These are phyloP conservation scores for Chytriomyces sp. DNA, from an alignment of 192 early-diverging fungal genomes.

Conservation along the genomic window DNA sequence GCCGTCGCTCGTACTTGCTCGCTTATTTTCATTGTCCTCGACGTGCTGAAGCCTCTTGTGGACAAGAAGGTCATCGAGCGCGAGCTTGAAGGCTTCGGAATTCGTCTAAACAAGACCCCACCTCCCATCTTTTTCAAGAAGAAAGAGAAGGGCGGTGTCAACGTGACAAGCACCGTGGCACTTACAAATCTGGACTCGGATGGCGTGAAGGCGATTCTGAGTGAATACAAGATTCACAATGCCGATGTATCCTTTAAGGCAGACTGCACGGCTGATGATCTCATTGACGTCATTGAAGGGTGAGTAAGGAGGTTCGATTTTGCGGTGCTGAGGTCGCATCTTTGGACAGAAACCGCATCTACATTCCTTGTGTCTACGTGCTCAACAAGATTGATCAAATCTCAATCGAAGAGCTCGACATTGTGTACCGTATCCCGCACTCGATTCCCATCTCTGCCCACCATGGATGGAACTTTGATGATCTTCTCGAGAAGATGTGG, in stretches of 20 bases:
- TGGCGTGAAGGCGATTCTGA: slow-evolving; percentile 88
- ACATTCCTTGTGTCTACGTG: slow-evolving; percentile 94
- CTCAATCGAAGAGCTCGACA: slow-evolving; percentile 92
- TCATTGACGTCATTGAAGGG: slow-evolving; percentile 98
- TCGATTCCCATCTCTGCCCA: slow-evolving; percentile 72
- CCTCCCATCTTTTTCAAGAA: slow-evolving; percentile 95
- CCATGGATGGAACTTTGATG: slow-evolving; percentile 94
- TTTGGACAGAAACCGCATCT: slow-evolving; percentile 70
- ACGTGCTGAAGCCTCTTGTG: slow-evolving; percentile 94
- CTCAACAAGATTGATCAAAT: slow-evolving; percentile 99
- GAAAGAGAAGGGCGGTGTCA: slow-evolving; percentile 98
- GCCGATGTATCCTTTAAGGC: slow-evolving; percentile 93
- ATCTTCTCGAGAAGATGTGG: slow-evolving; percentile 81
- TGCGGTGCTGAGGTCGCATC: neutral
- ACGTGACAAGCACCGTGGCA: slow-evolving; percentile 89
- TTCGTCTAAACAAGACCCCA: slow-evolving; percentile 94
- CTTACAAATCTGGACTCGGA: slow-evolving; percentile 88
- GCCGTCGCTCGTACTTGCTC: slow-evolving; percentile 97
- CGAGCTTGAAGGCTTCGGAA: slow-evolving; percentile 97
- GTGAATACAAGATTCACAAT: slow-evolving; percentile 96
- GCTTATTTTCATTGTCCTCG: slow-evolving; percentile 93
- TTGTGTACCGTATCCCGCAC: slow-evolving; percentile 97
- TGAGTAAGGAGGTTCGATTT: slow-evolving; percentile 14
- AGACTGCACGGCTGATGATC: slow-evolving; percentile 90
- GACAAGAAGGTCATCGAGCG: slow-evolving; percentile 94